These are phyloP conservation scores for Backusella mclennaniae DNA, from an alignment of 192 early-diverging fungal species.

Conservation along the genomic window DNA sequence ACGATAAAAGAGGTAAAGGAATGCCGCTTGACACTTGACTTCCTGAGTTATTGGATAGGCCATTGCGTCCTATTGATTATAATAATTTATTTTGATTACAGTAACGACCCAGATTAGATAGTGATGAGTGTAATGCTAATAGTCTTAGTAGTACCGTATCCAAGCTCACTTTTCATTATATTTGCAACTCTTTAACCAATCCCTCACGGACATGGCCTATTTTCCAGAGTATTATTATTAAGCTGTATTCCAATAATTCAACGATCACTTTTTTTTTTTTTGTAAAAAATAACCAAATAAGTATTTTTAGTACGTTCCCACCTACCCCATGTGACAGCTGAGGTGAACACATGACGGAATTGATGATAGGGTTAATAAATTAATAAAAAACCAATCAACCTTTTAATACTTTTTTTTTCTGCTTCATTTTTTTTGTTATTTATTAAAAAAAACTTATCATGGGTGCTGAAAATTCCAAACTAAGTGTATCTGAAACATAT, in stretches of 20 bases:
- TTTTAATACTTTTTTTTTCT: not conserved
- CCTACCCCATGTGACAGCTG: not conserved
- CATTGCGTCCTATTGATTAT: too few relatives aligned
- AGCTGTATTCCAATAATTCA: not conserved
- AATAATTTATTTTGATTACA: conserved; percentile 1
- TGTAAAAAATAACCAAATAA: not conserved
- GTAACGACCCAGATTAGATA: conserved; percentile 6
- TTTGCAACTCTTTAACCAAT: not conserved
- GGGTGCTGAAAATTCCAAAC: not conserved
- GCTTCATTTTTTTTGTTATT: not conserved
- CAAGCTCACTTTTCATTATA: not conserved
- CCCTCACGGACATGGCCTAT: not conserved
- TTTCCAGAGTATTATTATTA: not conserved
- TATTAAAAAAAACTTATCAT: not conserved
- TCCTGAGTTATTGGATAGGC: too few relatives aligned
- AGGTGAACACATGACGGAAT: not conserved
- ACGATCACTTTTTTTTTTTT: not conserved
- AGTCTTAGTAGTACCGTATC: conserved; percentile 14
- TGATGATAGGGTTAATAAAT: not conserved
- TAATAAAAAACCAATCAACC: not conserved
- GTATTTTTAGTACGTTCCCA: not conserved
- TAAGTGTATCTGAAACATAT: not conserved
- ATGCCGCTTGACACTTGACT: too few relatives aligned
- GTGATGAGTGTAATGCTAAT: conserved; percentile 3
- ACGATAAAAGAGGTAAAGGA: too few relatives aligned